Conservation (phyloP, 2,329 filamentous ascomycete species). For the Ramularia endophylla region DNA sequence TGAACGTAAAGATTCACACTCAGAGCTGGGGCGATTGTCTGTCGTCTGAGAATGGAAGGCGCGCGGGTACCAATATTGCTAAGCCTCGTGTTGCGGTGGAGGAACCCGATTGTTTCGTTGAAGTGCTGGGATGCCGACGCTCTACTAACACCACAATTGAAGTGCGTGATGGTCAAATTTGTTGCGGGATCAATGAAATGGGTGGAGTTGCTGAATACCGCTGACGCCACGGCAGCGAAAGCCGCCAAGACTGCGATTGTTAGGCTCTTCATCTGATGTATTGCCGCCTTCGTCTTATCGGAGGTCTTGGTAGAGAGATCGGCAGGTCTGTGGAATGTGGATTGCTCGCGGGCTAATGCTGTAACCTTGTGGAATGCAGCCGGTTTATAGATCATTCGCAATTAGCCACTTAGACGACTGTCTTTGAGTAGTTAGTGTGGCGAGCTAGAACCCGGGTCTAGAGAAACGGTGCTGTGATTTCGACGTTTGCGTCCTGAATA, state of each 20-base stretch:
- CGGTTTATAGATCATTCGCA: constrained; percentile 3
- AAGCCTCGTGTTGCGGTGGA: constrained; percentile 27
- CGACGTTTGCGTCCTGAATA: not conserved
- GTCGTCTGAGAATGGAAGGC: constrained; percentile 25
- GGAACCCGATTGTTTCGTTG: constrained; percentile 32
- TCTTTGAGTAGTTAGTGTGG: not conserved
- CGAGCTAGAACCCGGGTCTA: not conserved
- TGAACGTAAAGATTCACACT: constrained; percentile 41
- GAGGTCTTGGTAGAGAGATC: constrained; percentile 9
- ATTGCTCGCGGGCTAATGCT: constrained; percentile 5
- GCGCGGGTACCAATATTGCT: constrained; percentile 17
- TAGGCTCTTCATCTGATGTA: constrained; percentile 18
- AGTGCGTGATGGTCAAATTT: constrained; percentile 29
- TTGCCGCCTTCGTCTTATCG: constrained; percentile 14
- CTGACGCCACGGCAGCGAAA: constrained; percentile 11
- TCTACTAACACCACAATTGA: constrained; percentile 39
- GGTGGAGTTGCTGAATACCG: constrained; percentile 15
- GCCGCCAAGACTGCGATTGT: constrained; percentile 17
- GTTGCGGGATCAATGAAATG: constrained; percentile 25
- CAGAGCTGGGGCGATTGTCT: constrained; percentile 25
- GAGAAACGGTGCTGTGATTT: not conserved
- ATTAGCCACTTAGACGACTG: not conserved
- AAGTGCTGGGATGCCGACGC: constrained; percentile 34
- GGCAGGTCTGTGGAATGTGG: constrained; percentile 14
- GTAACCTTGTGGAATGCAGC: constrained; percentile 9